Percentiles rank a stretch among this genome's conserved stretches.
phyloP scores from a whole-genome alignment of 352 stramenopile genomes.

The Thalassiosira delicatula region DNA sequence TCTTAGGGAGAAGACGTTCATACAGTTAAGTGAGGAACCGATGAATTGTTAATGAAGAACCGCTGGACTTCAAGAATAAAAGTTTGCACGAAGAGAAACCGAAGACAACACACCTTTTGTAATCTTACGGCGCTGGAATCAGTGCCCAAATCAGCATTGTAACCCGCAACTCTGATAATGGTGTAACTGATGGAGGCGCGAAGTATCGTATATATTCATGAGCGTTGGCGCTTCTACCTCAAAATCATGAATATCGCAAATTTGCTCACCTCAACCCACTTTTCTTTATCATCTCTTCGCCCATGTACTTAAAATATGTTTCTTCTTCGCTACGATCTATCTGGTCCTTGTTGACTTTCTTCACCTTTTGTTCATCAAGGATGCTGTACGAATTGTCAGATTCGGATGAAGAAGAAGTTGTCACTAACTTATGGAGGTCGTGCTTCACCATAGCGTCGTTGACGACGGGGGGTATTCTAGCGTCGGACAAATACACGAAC shows the following conservation, averaged over 20 bases:
- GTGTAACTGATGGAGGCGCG: conserved; percentile 56
- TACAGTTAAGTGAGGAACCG: neutral
- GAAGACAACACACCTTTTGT: conserved; percentile 45
- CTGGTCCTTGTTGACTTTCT: conserved; percentile 35
- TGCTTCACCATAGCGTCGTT: conserved; percentile 74
- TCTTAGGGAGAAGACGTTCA: conserved; percentile 20
- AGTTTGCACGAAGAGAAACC: neutral
- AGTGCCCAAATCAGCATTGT: conserved; percentile 67
- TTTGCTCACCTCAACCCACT: conserved; percentile 69
- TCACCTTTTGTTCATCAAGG: conserved; percentile 40
- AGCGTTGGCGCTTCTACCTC: neutral
- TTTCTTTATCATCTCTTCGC: conserved; percentile 81
- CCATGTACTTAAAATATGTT: conserved; percentile 84
- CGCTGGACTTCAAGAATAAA: neutral
- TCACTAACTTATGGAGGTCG: conserved; percentile 60
- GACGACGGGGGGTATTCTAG: conserved; percentile 75
- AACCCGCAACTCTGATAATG: conserved; percentile 77
- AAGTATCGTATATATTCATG: neutral
- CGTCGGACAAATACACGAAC: conserved; percentile 82
- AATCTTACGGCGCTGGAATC: conserved; percentile 77
- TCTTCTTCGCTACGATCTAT: conserved; percentile 65
- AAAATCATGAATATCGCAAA: conserved; percentile 8
- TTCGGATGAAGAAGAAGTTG: conserved; percentile 17
- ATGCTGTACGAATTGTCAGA: conserved; percentile 24
- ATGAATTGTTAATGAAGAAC: neutral